phyloP scores from a whole-genome alignment of 2,329 filamentous ascomycete genomes.

The Alternaria viburni region DNA sequence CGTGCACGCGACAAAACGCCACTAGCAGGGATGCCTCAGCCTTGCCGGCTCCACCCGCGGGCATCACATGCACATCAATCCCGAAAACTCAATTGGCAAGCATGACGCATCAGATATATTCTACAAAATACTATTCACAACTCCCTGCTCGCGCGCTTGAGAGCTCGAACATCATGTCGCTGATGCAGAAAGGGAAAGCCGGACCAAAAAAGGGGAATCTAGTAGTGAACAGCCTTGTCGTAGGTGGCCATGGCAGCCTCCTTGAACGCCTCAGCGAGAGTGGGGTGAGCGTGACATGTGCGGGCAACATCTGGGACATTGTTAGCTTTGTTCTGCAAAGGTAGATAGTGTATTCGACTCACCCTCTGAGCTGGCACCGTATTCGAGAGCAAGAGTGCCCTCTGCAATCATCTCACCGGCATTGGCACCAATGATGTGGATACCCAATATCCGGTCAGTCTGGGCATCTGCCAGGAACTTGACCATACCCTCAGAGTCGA shows the following conservation, averaged over 20 bases:
- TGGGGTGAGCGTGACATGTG: slow-evolving; percentile 96
- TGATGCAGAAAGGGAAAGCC: slow-evolving; percentile 42
- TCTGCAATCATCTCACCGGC: slow-evolving; percentile 99
- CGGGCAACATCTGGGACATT: slow-evolving; percentile 55
- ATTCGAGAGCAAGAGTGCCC: slow-evolving; percentile 92
- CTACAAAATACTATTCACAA: slow-evolving; percentile 52
- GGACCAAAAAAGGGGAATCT: slow-evolving; percentile 38
- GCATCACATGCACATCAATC: slow-evolving; percentile 8
- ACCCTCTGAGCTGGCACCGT: slow-evolving; percentile 90
- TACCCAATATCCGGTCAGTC: slow-evolving; percentile 92
- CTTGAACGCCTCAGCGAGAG: slow-evolving; percentile 97
- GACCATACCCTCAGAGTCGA: slow-evolving; percentile 93
- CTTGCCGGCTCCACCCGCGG: slow-evolving; percentile 21
- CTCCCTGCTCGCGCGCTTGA: slow-evolving; percentile 36
- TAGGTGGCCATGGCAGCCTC: slow-evolving; percentile 99
- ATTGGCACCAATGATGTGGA: slow-evolving; percentile 95
- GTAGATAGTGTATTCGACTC: slow-evolving; percentile 59
- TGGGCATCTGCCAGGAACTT: slow-evolving; percentile 97
- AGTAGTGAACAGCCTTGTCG: slow-evolving; percentile 95
- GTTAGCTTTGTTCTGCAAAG: slow-evolving; percentile 19
- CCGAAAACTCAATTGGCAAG: slow-evolving; percentile 28
- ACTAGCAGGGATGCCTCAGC: slow-evolving; percentile 28
- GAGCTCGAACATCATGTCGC: slow-evolving; percentile 43
- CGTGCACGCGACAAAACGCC: slow-evolving; percentile 29
- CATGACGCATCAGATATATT: slow-evolving; percentile 45